Conservation (phyloP, 2,329 filamentous ascomycete species). For the Aspergillus sp. region DNA sequence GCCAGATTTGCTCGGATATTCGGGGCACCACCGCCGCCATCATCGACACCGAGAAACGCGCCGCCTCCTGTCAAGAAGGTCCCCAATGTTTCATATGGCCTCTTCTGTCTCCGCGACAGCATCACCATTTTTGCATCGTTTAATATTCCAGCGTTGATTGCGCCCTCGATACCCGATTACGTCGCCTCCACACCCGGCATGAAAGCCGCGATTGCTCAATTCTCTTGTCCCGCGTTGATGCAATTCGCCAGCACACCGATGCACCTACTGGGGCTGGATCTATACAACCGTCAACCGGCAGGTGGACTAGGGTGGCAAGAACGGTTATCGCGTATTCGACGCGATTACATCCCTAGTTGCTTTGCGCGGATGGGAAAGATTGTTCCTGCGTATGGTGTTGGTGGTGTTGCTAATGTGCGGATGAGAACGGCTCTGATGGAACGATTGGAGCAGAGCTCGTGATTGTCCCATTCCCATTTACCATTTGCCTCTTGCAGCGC, state of each 20-base stretch:
- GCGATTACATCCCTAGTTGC: slow-evolving; percentile 71
- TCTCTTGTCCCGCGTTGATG: slow-evolving; percentile 70
- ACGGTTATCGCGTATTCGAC: slow-evolving; percentile 62
- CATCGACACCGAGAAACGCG: slow-evolving; percentile 11
- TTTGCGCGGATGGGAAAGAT: slow-evolving; percentile 77
- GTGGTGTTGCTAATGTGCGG: slow-evolving; percentile 77
- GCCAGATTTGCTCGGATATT: slow-evolving; percentile 79
- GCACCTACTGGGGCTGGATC: slow-evolving; percentile 77
- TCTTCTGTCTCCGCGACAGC: slow-evolving; percentile 80
- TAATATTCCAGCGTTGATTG: slow-evolving; percentile 77
- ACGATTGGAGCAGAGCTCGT: slow-evolving; percentile 1
- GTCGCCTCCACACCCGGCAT: slow-evolving; percentile 42
- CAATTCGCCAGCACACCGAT: slow-evolving; percentile 78
- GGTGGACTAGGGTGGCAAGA: slow-evolving; percentile 49
- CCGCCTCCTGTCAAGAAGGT: slow-evolving; percentile 42
- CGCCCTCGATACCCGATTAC: slow-evolving; percentile 59
- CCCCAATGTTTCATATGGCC: slow-evolving; percentile 64
- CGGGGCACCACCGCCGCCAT: slow-evolving; percentile 52
- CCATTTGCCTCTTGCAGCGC: too few relatives aligned
- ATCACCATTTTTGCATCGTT: slow-evolving; percentile 89
- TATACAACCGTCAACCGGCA: slow-evolving; percentile 66
- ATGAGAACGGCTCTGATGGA: slow-evolving; percentile 15
- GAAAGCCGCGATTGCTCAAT: slow-evolving; percentile 66
- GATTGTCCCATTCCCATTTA: too few relatives aligned
- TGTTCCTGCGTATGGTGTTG: slow-evolving; percentile 82